These are phyloP conservation scores for Lactarius indigo DNA, from an alignment of 768 basidiomycete genomes.

Conservation along the genomic window DNA sequence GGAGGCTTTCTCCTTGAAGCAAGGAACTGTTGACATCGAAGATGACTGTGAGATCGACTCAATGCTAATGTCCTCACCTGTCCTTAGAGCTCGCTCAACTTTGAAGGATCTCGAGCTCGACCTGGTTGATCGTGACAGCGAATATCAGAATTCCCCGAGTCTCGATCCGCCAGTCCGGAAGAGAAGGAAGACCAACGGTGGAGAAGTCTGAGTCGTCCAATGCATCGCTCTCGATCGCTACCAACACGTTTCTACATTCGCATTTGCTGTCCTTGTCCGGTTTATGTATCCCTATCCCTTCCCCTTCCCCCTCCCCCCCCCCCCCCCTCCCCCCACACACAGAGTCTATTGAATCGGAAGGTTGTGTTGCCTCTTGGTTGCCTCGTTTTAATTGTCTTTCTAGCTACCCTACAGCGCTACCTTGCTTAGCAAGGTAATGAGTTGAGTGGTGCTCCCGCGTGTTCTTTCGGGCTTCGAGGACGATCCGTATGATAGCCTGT, in stretches of 20 bases:
- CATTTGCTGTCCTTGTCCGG: conserved; percentile 2
- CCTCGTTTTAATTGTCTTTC: neutral
- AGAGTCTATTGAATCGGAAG: conserved; percentile 5
- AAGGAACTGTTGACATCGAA: conserved; percentile 16
- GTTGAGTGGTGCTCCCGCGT: neutral
- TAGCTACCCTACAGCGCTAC: neutral
- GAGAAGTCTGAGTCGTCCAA: conserved; percentile 3
- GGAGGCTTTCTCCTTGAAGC: conserved; percentile 30
- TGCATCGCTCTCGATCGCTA: neutral
- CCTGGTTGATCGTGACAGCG: conserved; percentile 23
- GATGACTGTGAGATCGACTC: conserved; percentile 24
- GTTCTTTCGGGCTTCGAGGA: neutral
- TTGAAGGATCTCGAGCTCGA: neutral
- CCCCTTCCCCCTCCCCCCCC: neutral
- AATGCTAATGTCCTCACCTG: conserved; percentile 25
- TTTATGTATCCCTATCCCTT: conserved; percentile 18
- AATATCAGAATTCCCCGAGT: conserved; percentile 7
- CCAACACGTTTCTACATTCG: neutral
- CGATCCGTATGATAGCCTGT: conserved; percentile 1
- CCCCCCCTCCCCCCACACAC: neutral
- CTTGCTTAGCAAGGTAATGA: neutral
- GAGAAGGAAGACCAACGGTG: conserved; percentile 33
- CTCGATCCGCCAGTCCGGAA: conserved; percentile 30
- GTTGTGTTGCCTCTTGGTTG: neutral
- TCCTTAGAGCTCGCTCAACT: conserved; percentile 19